These are phyloP conservation scores for Botrytis pseudocinerea DNA, from an alignment of 2,329 filamentous ascomycete genomes.

Conservation along the genomic window DNA sequence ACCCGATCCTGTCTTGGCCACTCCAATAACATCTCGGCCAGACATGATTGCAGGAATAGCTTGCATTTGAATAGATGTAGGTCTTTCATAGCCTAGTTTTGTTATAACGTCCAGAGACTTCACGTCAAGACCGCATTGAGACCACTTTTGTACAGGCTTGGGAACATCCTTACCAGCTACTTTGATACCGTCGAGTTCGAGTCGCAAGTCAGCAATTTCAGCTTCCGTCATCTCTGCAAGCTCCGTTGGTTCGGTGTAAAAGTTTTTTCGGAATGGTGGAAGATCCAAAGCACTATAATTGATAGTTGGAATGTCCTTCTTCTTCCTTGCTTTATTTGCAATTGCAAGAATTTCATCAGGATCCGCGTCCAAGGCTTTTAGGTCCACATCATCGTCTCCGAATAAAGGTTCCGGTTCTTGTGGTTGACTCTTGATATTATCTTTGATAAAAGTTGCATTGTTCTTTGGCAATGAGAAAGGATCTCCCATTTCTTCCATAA, in stretches of 20 bases:
- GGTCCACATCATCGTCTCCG: constrained; percentile 74
- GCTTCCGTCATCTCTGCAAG: constrained; percentile 79
- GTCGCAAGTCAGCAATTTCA: constrained; percentile 76
- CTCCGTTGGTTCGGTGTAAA: constrained; percentile 89
- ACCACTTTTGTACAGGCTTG: constrained; percentile 94
- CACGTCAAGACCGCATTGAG: constrained; percentile 86
- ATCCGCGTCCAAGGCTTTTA: constrained; percentile 63
- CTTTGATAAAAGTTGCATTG: constrained; percentile 36
- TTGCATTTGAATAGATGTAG: constrained; percentile 93
- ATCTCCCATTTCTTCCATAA: constrained; percentile 71
- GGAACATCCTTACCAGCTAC: constrained; percentile 85
- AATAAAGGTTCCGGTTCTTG: constrained; percentile 84
- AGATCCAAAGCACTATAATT: constrained; percentile 87
- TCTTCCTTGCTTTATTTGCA: constrained; percentile 67
- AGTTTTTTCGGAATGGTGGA: constrained; percentile 85
- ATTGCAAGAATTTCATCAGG: constrained; percentile 65
- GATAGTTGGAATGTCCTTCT: constrained; percentile 88
- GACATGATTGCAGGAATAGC: constrained; percentile 95
- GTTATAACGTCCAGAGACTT: constrained; percentile 85
- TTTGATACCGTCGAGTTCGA: constrained; percentile 94
- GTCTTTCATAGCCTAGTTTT: constrained; percentile 78
- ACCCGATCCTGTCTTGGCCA: constrained; percentile 96
- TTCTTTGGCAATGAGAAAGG: constrained; percentile 47
- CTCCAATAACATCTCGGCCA: constrained; percentile 90
- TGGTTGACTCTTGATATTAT: constrained; percentile 49